These are phyloP conservation scores for Acanthamoeba healyi DNA, from an alignment of 208 protist genomes.

Conservation along the genomic window DNA sequence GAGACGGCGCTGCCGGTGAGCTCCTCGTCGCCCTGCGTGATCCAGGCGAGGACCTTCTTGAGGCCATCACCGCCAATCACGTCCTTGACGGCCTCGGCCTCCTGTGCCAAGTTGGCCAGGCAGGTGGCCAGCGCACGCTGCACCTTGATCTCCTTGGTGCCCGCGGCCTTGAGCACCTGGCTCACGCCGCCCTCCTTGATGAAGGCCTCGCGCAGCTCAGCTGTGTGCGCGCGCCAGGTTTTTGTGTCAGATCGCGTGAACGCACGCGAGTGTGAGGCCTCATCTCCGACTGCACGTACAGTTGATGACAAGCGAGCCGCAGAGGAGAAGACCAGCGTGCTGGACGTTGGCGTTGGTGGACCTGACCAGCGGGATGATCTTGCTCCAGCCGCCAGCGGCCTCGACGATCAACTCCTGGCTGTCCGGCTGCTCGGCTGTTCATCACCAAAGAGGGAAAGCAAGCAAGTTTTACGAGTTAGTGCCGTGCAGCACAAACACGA, in stretches of 20 bases:
- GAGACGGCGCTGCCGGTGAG: constrained; percentile 63
- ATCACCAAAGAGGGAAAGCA: background rate
- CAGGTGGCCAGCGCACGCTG: constrained; percentile 62
- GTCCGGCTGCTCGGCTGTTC: constrained; percentile 33
- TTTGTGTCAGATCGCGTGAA: background rate
- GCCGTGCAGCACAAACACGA: background rate
- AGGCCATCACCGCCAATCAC: constrained; percentile 40
- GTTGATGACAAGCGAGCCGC: constrained; percentile 52
- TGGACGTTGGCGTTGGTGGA: background rate
- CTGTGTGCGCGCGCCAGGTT: background rate
- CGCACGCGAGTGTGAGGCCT: background rate
- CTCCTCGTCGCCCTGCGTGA: constrained; percentile 48
- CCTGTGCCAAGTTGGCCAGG: constrained; percentile 67
- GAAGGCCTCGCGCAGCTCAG: constrained; percentile 48
- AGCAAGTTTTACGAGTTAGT: background rate
- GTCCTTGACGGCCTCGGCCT: constrained; percentile 63
- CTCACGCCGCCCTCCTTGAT: constrained; percentile 52
- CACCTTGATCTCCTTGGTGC: constrained; percentile 40
- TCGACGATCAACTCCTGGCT: constrained; percentile 58
- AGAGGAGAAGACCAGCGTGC: constrained; percentile 59
- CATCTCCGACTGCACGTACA: constrained; percentile 20
- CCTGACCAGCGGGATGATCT: constrained; percentile 30
- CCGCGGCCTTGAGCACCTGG: constrained; percentile 6
- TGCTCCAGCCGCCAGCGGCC: constrained; percentile 27
- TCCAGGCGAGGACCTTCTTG: constrained; percentile 55